phyloP scores from a whole-genome alignment of 257 asterid species.

The Henckelia pumila region DNA sequence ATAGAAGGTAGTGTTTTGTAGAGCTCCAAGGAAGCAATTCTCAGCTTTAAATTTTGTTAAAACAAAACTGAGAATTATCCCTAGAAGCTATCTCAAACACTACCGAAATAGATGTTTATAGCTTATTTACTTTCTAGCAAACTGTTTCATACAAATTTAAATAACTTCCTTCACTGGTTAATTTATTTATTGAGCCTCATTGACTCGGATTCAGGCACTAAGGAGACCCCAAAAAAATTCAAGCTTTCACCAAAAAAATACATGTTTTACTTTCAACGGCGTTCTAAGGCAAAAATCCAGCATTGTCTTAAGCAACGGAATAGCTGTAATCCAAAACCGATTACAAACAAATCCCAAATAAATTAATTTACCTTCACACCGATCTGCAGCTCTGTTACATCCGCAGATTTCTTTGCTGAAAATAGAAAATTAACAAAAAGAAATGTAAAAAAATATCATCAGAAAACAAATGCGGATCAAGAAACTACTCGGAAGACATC shows the following conservation, averaged over 20 bases:
- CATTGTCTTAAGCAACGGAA: background rate
- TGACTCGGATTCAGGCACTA: too few relatives aligned
- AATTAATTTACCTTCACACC: conserved; percentile 75
- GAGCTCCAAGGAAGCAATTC: too few relatives aligned
- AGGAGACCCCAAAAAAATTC: background rate
- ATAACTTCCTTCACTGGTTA: background rate
- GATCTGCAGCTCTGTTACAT: conserved; percentile 89
- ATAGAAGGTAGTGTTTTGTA: too few relatives aligned
- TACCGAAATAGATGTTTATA: background rate
- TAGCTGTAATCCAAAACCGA: background rate
- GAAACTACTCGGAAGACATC: background rate
- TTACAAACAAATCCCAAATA: background rate
- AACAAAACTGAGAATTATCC: too few relatives aligned
- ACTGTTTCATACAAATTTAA: background rate
- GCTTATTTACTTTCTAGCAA: background rate
- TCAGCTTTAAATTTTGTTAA: too few relatives aligned
- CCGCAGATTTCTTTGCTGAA: conserved; percentile 75
- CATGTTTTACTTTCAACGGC: background rate
- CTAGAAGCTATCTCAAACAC: too few relatives aligned
- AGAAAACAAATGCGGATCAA: background rate
- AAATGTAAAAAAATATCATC: conserved; percentile 1
- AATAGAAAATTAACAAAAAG: conserved; percentile 30
- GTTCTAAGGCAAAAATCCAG: background rate
- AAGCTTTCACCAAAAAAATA: background rate
- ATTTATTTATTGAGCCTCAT: too few relatives aligned